Evolutionary conservation across 495 filamentous ascomycete species (phyloP).

Genomic region (Chaetomium fimeti): DNA sequence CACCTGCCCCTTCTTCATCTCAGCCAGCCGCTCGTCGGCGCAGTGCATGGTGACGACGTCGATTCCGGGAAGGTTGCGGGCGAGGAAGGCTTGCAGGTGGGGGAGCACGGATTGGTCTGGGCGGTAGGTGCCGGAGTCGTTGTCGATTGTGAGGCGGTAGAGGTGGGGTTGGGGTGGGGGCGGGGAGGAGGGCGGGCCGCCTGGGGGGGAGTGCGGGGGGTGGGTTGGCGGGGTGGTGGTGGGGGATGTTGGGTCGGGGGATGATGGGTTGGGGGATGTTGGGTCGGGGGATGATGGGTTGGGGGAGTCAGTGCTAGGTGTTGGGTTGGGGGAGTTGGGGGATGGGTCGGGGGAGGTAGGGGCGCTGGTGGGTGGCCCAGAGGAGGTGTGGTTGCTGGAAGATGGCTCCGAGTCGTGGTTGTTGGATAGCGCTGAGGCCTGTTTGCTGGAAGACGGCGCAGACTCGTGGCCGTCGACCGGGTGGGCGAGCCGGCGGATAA

Average conservation of each 20-base stretch:
- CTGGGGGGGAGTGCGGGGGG: slow-evolving; percentile 32
- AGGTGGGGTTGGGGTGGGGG: slow-evolving; percentile 57
- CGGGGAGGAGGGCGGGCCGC: slow-evolving; percentile 42
- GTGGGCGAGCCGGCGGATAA: slow-evolving; percentile 63
- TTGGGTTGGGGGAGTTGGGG: no score
- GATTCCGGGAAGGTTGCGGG: slow-evolving; percentile 69
- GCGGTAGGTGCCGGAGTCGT: slow-evolving; percentile 90
- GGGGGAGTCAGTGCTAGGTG: no score
- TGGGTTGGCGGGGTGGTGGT: slow-evolving; percentile 12
- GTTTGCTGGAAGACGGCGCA: slow-evolving; percentile 17
- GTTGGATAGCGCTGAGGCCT: neutral
- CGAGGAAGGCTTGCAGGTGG: slow-evolving; percentile 64
- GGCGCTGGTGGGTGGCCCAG: no score
- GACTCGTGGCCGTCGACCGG: slow-evolving; percentile 13
- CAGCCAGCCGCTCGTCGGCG: slow-evolving; percentile 63
- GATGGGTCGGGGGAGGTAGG: no score
- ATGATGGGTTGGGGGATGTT: no score
- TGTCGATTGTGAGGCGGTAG: slow-evolving; percentile 91
- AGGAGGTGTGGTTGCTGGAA: no score
- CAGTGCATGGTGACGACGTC: slow-evolving; percentile 68
- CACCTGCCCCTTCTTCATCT: slow-evolving; percentile 49
- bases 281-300: no score
- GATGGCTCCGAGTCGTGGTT: neutral
- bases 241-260: neutral
- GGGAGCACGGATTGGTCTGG: slow-evolving; percentile 74